Conservation (phyloP, 2,329 filamentous ascomycete species). For the Seiridium unicorne region DNA sequence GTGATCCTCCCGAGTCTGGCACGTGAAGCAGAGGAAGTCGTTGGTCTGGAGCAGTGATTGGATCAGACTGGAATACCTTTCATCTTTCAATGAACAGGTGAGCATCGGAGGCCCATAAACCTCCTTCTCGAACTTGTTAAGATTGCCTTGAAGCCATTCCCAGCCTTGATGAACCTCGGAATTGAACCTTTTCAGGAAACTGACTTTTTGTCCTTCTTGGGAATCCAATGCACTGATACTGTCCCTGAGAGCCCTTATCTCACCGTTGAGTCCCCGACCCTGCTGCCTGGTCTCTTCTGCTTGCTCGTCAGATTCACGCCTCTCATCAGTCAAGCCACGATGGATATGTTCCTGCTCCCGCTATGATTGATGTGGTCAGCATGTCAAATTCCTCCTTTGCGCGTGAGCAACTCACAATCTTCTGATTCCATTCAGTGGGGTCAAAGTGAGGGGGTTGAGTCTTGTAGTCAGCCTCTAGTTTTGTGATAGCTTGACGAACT, state of each 20-base stretch:
- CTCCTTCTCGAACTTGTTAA: slow-evolving; percentile 66
- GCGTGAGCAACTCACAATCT: slow-evolving; percentile 55
- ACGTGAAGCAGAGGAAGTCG: slow-evolving; percentile 69
- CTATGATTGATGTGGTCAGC: slow-evolving; percentile 30
- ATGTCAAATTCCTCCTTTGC: not conserved
- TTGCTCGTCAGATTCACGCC: slow-evolving; percentile 31
- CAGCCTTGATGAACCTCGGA: slow-evolving; percentile 69
- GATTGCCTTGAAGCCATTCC: slow-evolving; percentile 78
- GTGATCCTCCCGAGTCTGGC: slow-evolving; percentile 74
- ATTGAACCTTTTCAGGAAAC: slow-evolving; percentile 59
- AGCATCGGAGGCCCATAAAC: slow-evolving; percentile 82
- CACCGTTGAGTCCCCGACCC: slow-evolving; percentile 37
- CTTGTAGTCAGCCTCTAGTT: slow-evolving; percentile 61
- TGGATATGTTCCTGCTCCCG: slow-evolving; percentile 58
- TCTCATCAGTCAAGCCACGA: slow-evolving; percentile 48
- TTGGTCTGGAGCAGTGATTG: slow-evolving; percentile 49
- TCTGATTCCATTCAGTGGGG: slow-evolving; percentile 66
- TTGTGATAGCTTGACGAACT: slow-evolving; percentile 57
- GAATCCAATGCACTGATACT: slow-evolving; percentile 66
- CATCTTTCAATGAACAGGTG: slow-evolving; percentile 75
- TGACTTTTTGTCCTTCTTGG: slow-evolving; percentile 70
- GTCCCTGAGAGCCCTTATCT: slow-evolving; percentile 36
- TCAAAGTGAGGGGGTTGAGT: slow-evolving; percentile 68
- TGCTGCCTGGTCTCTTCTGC: slow-evolving; percentile 37
- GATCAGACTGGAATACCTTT: slow-evolving; percentile 58